These are phyloP conservation scores for Lentinus brumalis DNA, from an alignment of 768 basidiomycete species.

Conservation along the genomic window DNA sequence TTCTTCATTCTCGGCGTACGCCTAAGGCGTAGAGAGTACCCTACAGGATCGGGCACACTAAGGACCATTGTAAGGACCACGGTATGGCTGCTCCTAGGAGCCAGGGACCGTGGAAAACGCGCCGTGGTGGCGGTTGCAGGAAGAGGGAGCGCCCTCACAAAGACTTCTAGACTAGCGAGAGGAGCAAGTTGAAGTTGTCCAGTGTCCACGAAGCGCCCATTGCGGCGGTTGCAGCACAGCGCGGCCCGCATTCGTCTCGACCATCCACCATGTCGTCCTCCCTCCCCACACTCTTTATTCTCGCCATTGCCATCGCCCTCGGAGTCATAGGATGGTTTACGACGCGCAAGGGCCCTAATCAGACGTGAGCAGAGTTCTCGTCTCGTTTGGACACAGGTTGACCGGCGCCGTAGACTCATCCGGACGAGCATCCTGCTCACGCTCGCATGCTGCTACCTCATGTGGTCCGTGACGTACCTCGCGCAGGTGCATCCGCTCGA, in stretches of 20 bases:
- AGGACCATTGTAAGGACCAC: too few relatives aligned
- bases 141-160: too few relatives aligned
- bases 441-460: slow-evolving; percentile 83
- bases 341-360: slow-evolving; percentile 84
- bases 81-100: too few relatives aligned
- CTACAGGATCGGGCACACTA: too few relatives aligned
- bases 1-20: too few relatives aligned
- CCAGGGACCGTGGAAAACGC: too few relatives aligned
- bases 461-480: slow-evolving; percentile 98
- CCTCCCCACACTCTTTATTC: slow-evolving; percentile 67
- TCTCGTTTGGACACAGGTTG: too few relatives aligned
- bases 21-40: too few relatives aligned
- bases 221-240: not conserved
- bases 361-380: slow-evolving; percentile 64
- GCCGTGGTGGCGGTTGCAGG: too few relatives aligned
- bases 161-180: too few relatives aligned
- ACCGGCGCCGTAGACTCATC: slow-evolving; percentile 58
- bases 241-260: not conserved
- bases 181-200: too few relatives aligned
- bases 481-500: slow-evolving; percentile 92
- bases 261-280: slow-evolving; percentile 59
- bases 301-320: slow-evolving; percentile 64
- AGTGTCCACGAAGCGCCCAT: not conserved
- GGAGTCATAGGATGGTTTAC: slow-evolving; percentile 68
- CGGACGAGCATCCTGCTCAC: slow-evolving; percentile 81